Evolutionary conservation across 2,329 filamentous ascomycete genomes (phyloP), one percentile per base, ranked within the genome.

Genomic region (Fusarium sp.): DNA sequence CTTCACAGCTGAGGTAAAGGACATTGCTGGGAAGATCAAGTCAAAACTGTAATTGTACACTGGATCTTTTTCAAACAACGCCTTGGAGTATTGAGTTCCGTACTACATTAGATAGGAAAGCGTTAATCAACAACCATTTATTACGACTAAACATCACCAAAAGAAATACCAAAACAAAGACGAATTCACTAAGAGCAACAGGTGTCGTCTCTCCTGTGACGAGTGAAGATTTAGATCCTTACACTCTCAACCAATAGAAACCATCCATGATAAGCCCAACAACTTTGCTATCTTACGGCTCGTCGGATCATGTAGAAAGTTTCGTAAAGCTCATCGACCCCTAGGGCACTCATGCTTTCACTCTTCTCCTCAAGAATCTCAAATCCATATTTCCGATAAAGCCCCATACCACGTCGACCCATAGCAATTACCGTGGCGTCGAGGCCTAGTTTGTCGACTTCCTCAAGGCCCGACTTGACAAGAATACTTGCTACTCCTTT

Each of bases 321-420:
- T 14, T 71, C 56, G n/a, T 68, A 71, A 17, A 51, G 6, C 7
- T 53, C 33, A 13, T 70, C 47, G 1, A 44, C 37, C 0, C 64
- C 68, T 9, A 52, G 59, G n/a, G 33, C 19, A 1, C n/a, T 23
- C 43, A 70, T 52, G 4, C 56, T 51, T 3, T 65, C 47, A 6
- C n/a, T 55, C 4, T 40, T 35, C 23, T 68, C n/a, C 1, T 68
- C 68, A 3, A 68, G 3, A 2, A 69, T 7, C 22, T 65, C 43
- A 40, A 73, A 73, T 1, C 70, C 70, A 15, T 49, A 48, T 35
- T 73, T 73, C 15, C 45, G 35, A 41, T 73, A 74, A 25, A 72
- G 41, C 3, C 53, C 43, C 4, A 56, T 30, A 6, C 66, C 62
- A n/a, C 35, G 39, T 10, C 53, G 32, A 7, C 73, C 69, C 56